Conservation (phyloP, 805 yeast species). For the Cyberlindnera misumaiensis region DNA sequence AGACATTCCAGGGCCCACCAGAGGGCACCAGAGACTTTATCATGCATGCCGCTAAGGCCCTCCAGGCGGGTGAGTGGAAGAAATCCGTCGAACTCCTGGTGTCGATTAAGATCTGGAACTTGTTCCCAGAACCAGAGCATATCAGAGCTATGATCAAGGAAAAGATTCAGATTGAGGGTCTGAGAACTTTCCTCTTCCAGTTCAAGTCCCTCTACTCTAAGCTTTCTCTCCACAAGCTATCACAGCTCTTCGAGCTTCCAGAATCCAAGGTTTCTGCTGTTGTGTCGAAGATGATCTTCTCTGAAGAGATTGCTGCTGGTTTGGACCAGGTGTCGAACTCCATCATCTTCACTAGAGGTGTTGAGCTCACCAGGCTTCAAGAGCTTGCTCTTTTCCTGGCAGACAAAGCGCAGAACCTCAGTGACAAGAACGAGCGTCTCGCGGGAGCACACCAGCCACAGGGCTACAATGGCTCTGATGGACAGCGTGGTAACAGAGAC, state of each 20-base stretch:
- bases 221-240: slow-evolving; percentile 60
- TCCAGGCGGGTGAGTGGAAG: slow-evolving; percentile 88
- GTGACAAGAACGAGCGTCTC: slow-evolving; percentile 80
- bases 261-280: slow-evolving; percentile 51
- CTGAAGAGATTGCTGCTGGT: slow-evolving; percentile 70
- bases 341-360: slow-evolving; percentile 66
- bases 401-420: slow-evolving; percentile 69
- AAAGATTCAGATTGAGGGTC: slow-evolving; percentile 82
- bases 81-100: slow-evolving; percentile 64
- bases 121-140: slow-evolving; percentile 61
- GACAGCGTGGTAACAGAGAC: slow-evolving; percentile 14
- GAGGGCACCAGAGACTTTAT: slow-evolving; percentile 92
- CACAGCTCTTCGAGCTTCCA: slow-evolving; percentile 59
- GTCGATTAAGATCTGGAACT: slow-evolving; percentile 79
- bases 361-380: slow-evolving; percentile 78
- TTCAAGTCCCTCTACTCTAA: slow-evolving; percentile 72
- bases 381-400: slow-evolving; percentile 79
- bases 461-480: slow-evolving; percentile 15
- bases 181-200: slow-evolving; percentile 86
- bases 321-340: slow-evolving; percentile 60
- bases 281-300: slow-evolving; percentile 67
- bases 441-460: slow-evolving; percentile 53
- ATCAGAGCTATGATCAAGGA: slow-evolving; percentile 66
- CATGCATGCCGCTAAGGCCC: slow-evolving; percentile 83
- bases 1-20: slow-evolving; percentile 95